A percentile compares a stretch with the other conserved stretches of the same genome.
These are phyloP conservation scores for Austroboletus novae-zelandiae DNA, from an alignment of 1,284 basidiomycete genomes.

Conservation along the genomic window DNA sequence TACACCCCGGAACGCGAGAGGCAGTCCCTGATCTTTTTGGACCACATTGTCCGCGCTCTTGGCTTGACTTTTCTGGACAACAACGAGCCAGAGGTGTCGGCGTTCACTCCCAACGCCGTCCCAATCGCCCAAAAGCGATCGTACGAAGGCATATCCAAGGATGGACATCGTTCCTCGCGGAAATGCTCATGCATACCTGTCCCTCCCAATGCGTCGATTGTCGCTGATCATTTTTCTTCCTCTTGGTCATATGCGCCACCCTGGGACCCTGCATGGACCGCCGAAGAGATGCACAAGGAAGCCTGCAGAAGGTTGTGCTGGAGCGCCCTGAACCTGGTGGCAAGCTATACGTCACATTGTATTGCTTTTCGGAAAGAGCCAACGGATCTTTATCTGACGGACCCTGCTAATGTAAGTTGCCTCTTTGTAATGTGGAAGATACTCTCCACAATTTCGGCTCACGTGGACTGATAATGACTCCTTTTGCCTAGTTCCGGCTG, in stretches of 20 bases:
- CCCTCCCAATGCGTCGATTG: conserved; percentile 38
- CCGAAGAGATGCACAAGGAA: conserved; percentile 56
- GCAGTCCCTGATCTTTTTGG: conserved; percentile 54
- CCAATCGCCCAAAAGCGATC: conserved; percentile 42
- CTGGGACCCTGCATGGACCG: conserved; percentile 59
- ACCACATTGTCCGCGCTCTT: conserved; percentile 57
- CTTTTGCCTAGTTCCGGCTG: conserved; percentile 43
- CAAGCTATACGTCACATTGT: conserved; percentile 63
- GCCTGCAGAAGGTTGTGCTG: conserved; percentile 71
- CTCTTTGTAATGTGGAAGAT: not conserved
- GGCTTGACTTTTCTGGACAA: conserved; percentile 57
- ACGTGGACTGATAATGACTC: conserved; percentile 9
- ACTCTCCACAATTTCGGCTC: conserved; percentile 27
- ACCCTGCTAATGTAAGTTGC: conserved; percentile 60
- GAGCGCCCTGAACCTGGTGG: conserved; percentile 65
- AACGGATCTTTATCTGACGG: conserved; percentile 53
- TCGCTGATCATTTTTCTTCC: conserved; percentile 38
- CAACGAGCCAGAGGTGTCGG: conserved; percentile 50
- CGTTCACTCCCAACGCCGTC: conserved; percentile 47
- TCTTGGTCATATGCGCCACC: conserved; percentile 52
- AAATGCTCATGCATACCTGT: conserved; percentile 52
- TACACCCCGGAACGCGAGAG: conserved; percentile 54
- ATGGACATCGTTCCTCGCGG: conserved; percentile 21
- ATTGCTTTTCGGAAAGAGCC: conserved; percentile 59
- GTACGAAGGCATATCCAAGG: conserved; percentile 29